Evolutionary conservation across 176 grass and related monocot species (phyloP).

Genomic region (Oryza longistaminata): DNA sequence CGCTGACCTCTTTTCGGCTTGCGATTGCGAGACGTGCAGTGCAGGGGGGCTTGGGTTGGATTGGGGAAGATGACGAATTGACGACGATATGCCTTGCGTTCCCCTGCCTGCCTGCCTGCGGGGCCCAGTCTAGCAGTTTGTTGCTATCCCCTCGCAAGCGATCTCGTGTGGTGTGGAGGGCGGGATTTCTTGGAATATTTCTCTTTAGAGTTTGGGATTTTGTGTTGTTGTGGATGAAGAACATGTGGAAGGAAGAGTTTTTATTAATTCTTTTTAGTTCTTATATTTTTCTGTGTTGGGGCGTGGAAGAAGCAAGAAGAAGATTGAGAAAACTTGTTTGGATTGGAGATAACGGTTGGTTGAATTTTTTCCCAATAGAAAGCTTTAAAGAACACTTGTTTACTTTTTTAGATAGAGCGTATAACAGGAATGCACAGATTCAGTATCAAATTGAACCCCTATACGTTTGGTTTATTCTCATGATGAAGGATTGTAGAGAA

Average conservation of each 20-base stretch:
- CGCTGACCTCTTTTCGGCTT: conserved; percentile 5
- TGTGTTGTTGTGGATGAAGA: not conserved
- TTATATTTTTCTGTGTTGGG: too few relatives aligned
- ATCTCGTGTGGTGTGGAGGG: conserved; percentile 9
- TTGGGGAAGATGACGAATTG: not conserved
- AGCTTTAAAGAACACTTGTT: too few relatives aligned
- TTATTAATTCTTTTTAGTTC: too few relatives aligned
- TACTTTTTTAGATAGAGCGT: too few relatives aligned
- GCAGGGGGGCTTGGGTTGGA: too few relatives aligned
- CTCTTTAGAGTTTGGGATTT: not conserved
- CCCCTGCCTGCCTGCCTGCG: not conserved
- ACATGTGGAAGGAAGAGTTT: conserved; percentile 1
- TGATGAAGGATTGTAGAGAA: too few relatives aligned
- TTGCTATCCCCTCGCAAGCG: conserved; percentile 12
- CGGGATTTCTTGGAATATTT: not conserved
- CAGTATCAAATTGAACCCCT: too few relatives aligned
- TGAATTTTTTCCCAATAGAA: not conserved
- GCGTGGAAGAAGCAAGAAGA: not conserved
- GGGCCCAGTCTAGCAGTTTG: conserved; percentile 21
- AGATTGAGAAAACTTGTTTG: not conserved
- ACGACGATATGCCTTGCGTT: conserved; percentile 8
- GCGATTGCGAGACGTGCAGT: conserved; percentile 9
- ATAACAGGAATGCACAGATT: too few relatives aligned
- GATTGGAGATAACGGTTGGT: not conserved
- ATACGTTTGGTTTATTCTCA: too few relatives aligned